Evolutionary conservation across 805 yeast genomes (phyloP), one percentile per base, ranked within the genome.

Genomic region (Debaryomyces prosopidis): DNA sequence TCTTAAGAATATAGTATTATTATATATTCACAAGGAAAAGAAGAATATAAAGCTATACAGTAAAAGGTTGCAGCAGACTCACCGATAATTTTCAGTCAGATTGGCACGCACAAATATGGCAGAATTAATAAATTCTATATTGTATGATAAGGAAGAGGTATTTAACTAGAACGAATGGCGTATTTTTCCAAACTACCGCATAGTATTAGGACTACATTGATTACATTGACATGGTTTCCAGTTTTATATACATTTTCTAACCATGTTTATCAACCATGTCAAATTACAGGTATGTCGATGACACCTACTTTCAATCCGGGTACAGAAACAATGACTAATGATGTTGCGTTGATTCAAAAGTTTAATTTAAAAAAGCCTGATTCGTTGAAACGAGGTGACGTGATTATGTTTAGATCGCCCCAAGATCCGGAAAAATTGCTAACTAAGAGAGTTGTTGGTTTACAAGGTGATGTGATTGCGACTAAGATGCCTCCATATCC

Each of bases 221-320:
- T 62, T 5, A 57, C 73, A 2, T 46, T 70, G 32, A 62, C 74
- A 27, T 90, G 96, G 96, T 65, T 89, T 23, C 97, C 97, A 0
- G 96, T 89, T 38, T 62, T 78, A 12, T 77, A 84, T 51, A 79
- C 87, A 1, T 65, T 84, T 48, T 79, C 81, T 32, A 89, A 87
- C 50, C 87, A 85, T 59, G 82, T 83, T 9, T 82, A 79, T 42
- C 89, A 82, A 65, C 76, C 90, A 20, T 87, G 88, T 12, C 79
- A 81, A 63, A 79, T 90, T 14, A 78, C 83, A 36, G 98, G 98
- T 1, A 66, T 77, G 33, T 88, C 96, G 18, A 91, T 91, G 98
- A 75, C 87, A 42, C 97, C 97, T 1, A 81, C 96, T 0, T 77
- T 90, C 57, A 91, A 91, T 63, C 92, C 95, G 0, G 79, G 78